Conservation (phyloP, 2,329 filamentous ascomycete genomes). For the Botrytis medusae region DNA sequence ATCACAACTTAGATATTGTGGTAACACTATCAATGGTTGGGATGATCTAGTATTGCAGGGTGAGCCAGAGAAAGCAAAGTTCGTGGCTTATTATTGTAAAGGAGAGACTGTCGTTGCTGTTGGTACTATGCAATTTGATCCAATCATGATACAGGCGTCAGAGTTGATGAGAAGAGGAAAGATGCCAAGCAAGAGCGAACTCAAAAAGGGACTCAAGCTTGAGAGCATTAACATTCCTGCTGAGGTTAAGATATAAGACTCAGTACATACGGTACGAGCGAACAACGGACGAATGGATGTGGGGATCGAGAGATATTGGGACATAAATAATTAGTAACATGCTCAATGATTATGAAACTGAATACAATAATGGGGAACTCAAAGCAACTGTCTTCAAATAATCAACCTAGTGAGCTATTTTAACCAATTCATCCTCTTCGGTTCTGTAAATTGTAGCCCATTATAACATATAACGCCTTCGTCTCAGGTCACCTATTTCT, state of each 20-base stretch:
- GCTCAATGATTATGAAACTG: neutral
- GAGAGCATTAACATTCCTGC: conserved; percentile 34
- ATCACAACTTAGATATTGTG: conserved; percentile 87
- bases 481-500: too few species aligned
- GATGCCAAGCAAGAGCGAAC: conserved; percentile 80
- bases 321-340: neutral
- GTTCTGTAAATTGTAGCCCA: neutral
- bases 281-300: neutral
- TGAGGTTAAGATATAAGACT: conserved; percentile 28
- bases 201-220: conserved; percentile 58
- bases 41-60: conserved; percentile 84
- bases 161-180: conserved; percentile 80
- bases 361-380: neutral
- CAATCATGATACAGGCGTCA: conserved; percentile 76
- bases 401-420: neutral
- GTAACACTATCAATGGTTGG: conserved; percentile 78
- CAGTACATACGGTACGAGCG: neutral
- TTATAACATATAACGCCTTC: neutral
- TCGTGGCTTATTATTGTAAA: conserved; percentile 84
- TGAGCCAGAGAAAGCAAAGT: conserved; percentile 73
- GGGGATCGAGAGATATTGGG: neutral
- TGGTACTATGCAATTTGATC: conserved; percentile 87
- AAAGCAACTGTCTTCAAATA: neutral
- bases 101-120: conserved; percentile 87
- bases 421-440: neutral